Evolutionary conservation across 176 grass and related monocot genomes (phyloP), one percentile per base, ranked within the genome.

Genomic region (Juncus inflexus): DNA sequence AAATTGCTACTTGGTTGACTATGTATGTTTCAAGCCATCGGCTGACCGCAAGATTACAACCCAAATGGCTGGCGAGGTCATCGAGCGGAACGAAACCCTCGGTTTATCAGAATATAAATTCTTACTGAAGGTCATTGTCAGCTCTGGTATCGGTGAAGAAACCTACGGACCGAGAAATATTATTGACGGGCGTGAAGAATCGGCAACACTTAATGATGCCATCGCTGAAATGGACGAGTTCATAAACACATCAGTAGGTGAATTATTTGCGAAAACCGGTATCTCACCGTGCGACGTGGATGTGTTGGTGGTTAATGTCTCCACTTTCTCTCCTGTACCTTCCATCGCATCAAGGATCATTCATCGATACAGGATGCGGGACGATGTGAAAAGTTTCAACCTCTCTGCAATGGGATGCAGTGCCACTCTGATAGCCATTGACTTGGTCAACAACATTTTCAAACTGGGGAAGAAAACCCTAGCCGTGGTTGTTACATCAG

Each of bases 371-470:
- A 79, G 76, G 2, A 82, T 95, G 86, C 59, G 83, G 0, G 86
- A 90, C 0, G 90, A 95, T 73, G 86, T 95, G 15, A 12, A 15
- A 60, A 76, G 74, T 0, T 95, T 84, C 53, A 90, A 95, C 56
- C 80, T 95, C 68, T 90, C 90, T 70, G 78, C 85, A 2, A 95
- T 95, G 90, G 85, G 90, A 0, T 89, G 90, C 79, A 89, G 90
- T 80, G 85, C 90, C 0, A 83, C 85, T 1, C 74, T 89, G 60
- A 6, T 95, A 7, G 77, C 79, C 37, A 74, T 89, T 63, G 85
- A 95, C 62, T 64, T 86, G 15, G 86, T 84, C 0, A 78, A 82
- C 4, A 81, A 77, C 64, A 70, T 82, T 5, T 90, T 95, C 77
- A 56, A 65, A 54, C 71, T 63, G 0, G 80, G 71, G 0, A 16